Evolutionary conservation across 78 protist species (phyloP), one percentile per base, ranked within the genome.

Genomic region (Dictyostelium discoideum): DNA sequence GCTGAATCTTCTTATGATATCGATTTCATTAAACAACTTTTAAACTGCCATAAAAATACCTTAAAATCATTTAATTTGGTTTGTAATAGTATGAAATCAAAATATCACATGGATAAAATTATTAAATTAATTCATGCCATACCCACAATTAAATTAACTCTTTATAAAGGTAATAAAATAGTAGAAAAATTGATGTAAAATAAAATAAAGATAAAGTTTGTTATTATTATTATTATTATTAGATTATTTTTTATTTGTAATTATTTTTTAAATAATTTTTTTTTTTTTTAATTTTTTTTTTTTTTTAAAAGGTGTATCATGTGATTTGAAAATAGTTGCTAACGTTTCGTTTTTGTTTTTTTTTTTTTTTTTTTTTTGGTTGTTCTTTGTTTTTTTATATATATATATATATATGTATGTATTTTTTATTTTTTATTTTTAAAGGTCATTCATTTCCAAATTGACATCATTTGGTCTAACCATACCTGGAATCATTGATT

Each of bases 401-500:
- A 32, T 32, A 32, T 32, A 32, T 32, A 1, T 32, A 32, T 32
- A 1, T 32, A 32, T 32, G 1, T 32, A 32, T 32, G 37, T 32
- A 32, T 32, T 32, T 32, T 32, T 65, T 65, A 4, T 65, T 65
- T n/a, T 65, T n/a, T 65, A 8, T 69, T 69, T 69, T n/a, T 26
- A 69, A 69, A 69, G 39, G 26, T n/a, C 32, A 69, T 69, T n/a
- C 77, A 24, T 69, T 69, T 69, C 37, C 18, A 69, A 69, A 69
- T 60, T 60, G 20, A 60, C 69, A 60, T 60, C 69, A 60, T 60
- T 60, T 60, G 90, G 94, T 76, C 82, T 79, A 37, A 94, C 87
- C 87, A 96, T 60, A 44, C 97, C 97, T 72, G 97, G 97, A 88
- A 96, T 86, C 9, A 92, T 87, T 67, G 39, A 37, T 40, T 42